These are phyloP conservation scores for Dryas alaskensis DNA, from an alignment of 306 rosid genomes.

Conservation along the genomic window DNA sequence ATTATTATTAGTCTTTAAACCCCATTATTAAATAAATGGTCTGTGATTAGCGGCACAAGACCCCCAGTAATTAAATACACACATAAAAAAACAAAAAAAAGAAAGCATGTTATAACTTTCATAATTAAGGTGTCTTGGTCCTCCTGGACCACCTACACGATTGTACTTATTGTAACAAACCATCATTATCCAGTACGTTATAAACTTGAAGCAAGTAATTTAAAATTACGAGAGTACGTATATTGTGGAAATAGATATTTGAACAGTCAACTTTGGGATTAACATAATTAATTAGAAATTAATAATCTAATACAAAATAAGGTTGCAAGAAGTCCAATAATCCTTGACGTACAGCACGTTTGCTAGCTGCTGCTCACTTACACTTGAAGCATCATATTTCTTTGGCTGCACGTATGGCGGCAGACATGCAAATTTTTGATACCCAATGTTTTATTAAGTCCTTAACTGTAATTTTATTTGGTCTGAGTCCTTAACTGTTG, in stretches of 20 bases:
- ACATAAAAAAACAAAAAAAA: not conserved
- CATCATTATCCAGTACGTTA: not conserved
- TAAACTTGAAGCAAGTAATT: not conserved
- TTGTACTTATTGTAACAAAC: not conserved
- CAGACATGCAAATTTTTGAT: not conserved
- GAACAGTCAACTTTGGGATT: not conserved
- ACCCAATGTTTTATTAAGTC: not conserved
- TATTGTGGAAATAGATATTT: not conserved
- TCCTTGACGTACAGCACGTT: not conserved
- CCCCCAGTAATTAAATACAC: not conserved
- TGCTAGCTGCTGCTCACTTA: not conserved
- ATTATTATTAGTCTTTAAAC: not conserved
- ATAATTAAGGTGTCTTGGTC: not conserved
- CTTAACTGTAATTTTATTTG: too few relatives aligned
- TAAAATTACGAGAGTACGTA: not conserved
- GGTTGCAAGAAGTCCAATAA: not conserved
- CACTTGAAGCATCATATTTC: not conserved
- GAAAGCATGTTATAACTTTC: not conserved
- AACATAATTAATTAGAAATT: not conserved
- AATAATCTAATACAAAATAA: not conserved
- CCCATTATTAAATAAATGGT: slow-evolving; percentile 8
- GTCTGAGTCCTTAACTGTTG: too few relatives aligned
- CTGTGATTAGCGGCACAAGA: slow-evolving; percentile 21
- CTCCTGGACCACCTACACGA: too few relatives aligned
- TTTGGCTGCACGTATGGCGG: not conserved